These are phyloP conservation scores for Hevea brasiliensis DNA, from an alignment of 345 rosid genomes.

Conservation along the genomic window DNA sequence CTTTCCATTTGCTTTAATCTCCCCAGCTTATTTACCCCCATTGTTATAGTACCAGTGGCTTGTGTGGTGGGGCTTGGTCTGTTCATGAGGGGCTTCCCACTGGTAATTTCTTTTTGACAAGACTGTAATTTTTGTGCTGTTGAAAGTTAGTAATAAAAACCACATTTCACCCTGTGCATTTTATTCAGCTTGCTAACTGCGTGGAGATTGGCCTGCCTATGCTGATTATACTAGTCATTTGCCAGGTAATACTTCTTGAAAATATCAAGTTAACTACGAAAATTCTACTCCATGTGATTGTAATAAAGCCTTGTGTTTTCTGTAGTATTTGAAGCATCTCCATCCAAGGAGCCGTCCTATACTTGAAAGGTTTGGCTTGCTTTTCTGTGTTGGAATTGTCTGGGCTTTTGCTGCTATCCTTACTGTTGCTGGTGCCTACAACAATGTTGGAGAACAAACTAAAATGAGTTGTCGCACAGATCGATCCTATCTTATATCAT, in stretches of 20 bases:
- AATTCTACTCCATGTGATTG: not conserved
- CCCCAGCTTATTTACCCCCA: constrained; percentile 68
- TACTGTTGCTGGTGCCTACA: constrained; percentile 91
- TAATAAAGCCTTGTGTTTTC: constrained; percentile 17
- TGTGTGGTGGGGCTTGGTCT: constrained; percentile 79
- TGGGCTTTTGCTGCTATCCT: constrained; percentile 97
- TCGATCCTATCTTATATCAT: constrained; percentile 63
- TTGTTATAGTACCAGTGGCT: constrained; percentile 73
- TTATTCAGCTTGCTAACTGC: constrained; percentile 82
- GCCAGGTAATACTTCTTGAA: constrained; percentile 51
- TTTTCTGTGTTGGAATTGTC: constrained; percentile 67
- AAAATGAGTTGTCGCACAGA: constrained; percentile 80
- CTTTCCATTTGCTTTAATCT: constrained; percentile 12
- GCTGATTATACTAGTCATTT: constrained; percentile 69
- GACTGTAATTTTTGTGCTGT: not conserved
- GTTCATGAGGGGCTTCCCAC: constrained; percentile 82
- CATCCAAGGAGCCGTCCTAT: constrained; percentile 29
- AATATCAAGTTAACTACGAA: not conserved
- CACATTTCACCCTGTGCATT: not conserved
- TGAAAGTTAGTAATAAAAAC: not conserved
- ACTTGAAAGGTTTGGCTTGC: constrained; percentile 86
- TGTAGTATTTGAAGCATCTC: constrained; percentile 64
- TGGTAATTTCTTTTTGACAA: constrained; percentile 50
- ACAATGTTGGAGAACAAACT: constrained; percentile 56
- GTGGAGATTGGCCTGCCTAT: constrained; percentile 94